Evolutionary conservation across 352 stramenopile genomes (phyloP).

Genomic region (Phytopythium delawarense): DNA sequence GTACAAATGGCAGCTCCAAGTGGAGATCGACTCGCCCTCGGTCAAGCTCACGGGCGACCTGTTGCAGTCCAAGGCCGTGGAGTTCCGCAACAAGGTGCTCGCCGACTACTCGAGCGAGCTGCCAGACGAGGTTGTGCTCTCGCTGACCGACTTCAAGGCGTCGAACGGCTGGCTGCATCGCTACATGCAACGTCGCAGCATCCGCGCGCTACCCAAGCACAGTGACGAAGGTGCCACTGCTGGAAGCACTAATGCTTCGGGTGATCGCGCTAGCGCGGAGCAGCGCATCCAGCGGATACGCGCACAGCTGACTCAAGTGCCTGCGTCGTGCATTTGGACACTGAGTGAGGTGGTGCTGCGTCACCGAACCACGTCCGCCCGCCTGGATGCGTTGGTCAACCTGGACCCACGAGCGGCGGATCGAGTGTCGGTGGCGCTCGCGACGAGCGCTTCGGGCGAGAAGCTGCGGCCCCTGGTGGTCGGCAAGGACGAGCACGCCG

Average conservation of each 20-base stretch:
- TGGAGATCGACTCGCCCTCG: constrained; percentile 58
- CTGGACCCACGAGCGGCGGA: constrained; percentile 43
- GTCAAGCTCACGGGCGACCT: constrained; percentile 75
- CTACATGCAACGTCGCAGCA: constrained; percentile 70
- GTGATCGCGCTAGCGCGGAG: constrained; percentile 24
- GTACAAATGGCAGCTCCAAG: constrained; percentile 82
- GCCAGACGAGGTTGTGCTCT: constrained; percentile 67
- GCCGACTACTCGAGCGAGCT: constrained; percentile 62
- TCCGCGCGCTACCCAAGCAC: constrained; percentile 56
- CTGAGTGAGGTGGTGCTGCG: constrained; percentile 51
- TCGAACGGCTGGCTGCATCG: constrained; percentile 81
- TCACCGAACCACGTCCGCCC: constrained; percentile 37
- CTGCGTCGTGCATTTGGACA: constrained; percentile 67
- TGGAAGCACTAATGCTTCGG: not conserved
- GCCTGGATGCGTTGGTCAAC: constrained; percentile 36
- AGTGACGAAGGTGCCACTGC: constrained; percentile 12
- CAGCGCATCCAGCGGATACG: constrained; percentile 46
- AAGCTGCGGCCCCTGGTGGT: constrained; percentile 63
- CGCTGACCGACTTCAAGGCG: constrained; percentile 81
- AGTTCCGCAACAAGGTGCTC: constrained; percentile 81
- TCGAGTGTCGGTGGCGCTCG: constrained; percentile 47
- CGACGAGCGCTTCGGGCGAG: constrained; percentile 58
- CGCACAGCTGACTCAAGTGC: constrained; percentile 39
- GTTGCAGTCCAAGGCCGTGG: constrained; percentile 72
- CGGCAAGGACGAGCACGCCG: constrained; percentile 31